Evolutionary conservation across 345 rosid genomes (phyloP), one percentile per base, ranked within the genome.

Genomic region (Eucalyptus sp.): DNA sequence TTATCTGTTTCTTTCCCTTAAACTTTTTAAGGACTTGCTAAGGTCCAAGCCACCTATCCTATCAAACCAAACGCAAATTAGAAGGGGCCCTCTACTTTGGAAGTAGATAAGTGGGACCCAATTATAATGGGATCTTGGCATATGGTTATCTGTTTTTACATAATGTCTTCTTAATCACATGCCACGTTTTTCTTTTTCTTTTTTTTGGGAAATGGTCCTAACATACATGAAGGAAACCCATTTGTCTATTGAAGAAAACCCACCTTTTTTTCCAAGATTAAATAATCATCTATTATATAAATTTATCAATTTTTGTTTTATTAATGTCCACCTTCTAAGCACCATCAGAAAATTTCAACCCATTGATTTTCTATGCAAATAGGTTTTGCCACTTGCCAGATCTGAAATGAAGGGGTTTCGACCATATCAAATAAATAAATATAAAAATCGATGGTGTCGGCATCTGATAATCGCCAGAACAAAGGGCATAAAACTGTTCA

Each of bases 1-100:
- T 0, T 1, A 52, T 4, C 2, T 0, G 1, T 7, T 52, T 52
- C 2, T 52, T 52, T 52, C 0, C 2, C 24, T 52, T 7, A 4
- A 18, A 10, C 24, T 0, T 52, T 52, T 52, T 52, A 52, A 52
- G 56, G 10, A 52, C 10, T 52, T 18, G 4, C 56, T 52, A 0
- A 7, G 56, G 24, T 52, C 2, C 10, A 27, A 31, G 71, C 71
- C 37, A 62, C 0, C 13, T 18, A 62, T 62, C 17, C 71, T 31
- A 62, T 13, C 71, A 62, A 29, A 52, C 71, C 33, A 62, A 62
- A 29, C 33, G 7, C 18, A 29, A 62, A 62, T 18, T 2, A 29
- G 71, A 12, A 60, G 37, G 8, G 71, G 10, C 31, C 71, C 37
- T 29, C 16, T 64, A 64, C 31, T 64, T 64, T 64, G 37, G 71